These are phyloP conservation scores for Reutealis trisperma DNA, from an alignment of 345 rosid genomes.

Conservation along the genomic window DNA sequence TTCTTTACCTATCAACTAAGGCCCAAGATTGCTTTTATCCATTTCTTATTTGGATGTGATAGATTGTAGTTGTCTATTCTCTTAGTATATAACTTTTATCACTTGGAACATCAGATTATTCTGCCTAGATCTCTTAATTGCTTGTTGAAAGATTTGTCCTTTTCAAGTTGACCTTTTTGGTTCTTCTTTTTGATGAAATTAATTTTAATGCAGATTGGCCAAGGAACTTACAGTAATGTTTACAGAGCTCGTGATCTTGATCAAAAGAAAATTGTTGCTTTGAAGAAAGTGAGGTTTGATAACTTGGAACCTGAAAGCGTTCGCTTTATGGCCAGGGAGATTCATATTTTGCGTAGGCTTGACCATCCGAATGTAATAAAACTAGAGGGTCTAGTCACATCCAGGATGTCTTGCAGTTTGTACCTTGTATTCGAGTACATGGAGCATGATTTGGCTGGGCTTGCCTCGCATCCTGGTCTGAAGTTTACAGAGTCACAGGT, in stretches of 20 bases:
- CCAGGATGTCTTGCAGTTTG: slow-evolving; percentile 99
- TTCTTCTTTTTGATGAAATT: slow-evolving; percentile 18
- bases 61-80: background rate
- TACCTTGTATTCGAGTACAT: slow-evolving; percentile 98
- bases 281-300: slow-evolving; percentile 97
- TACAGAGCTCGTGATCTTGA: slow-evolving; percentile 96
- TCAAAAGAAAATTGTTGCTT: slow-evolving; percentile 88
- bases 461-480: slow-evolving; percentile 84
- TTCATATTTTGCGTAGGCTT: slow-evolving; percentile 87
- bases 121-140: background rate
- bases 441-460: slow-evolving; percentile 98
- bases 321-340: slow-evolving; percentile 97
- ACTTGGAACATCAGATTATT: background rate
- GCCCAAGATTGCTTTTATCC: background rate
- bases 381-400: slow-evolving; percentile 95
- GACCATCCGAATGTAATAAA: slow-evolving; percentile 94
- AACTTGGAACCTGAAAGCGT: slow-evolving; percentile 95
- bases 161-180: background rate
- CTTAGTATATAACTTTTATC: background rate
- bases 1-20: background rate
- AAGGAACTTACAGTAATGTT: slow-evolving; percentile 96
- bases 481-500: slow-evolving; percentile 97
- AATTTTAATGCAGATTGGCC: slow-evolving; percentile 78
- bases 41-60: background rate
- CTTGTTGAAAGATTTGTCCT: slow-evolving; percentile 1